Base-by-base conservation (phyloP, 2,329 filamentous ascomycete genomes). In the Colletotrichum sp. region DNA sequence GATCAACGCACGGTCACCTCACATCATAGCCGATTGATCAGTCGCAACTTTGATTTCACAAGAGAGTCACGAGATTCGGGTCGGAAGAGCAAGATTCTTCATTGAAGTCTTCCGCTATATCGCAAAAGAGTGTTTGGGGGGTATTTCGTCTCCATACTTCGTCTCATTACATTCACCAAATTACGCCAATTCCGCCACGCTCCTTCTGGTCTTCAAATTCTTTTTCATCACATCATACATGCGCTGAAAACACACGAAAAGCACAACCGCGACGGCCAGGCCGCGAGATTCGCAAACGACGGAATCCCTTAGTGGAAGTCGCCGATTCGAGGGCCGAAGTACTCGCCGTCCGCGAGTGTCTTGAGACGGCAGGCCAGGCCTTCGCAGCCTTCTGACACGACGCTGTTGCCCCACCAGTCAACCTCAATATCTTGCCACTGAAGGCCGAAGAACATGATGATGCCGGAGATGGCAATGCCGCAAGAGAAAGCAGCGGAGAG, bases 391-490 rank as follows among this genome's bases (percentile, higher is more conserved):
- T 78, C 63, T 16, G 68, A 74, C 0, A 77, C 71, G 6, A 80
- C 78, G 18, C 21, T 80, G 77, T 88, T 88, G 3, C 88, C 88
- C 87, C 87, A 89, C 88, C 87, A 89, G 7, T 83, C 77, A 32
- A 89, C 59, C 26, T 82, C 79, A 2, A 84, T 78, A 5, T 81
- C 79, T 2, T 80, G 80, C 77, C 84, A 88, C 77, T 87, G 83
- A 5, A 90, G 80, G 10, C 85, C 83, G 77, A 90, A 90, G 82
- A 90, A 87, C 61, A 88, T 87, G 67, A 90, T 73, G 26, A 90
- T 83, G 15, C 82, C 88, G 0, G 87, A 82, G 57, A 90, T 82
- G 21, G 88, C 87, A 24, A 90, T 84, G 4, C 84, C 87, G 0
- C 83, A 82, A 2, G 84, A 86, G 70, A 88, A 85, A 1, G 87